Conservation (phyloP, 108 stramenopile genomes). For the Fistulifera solaris region DNA sequence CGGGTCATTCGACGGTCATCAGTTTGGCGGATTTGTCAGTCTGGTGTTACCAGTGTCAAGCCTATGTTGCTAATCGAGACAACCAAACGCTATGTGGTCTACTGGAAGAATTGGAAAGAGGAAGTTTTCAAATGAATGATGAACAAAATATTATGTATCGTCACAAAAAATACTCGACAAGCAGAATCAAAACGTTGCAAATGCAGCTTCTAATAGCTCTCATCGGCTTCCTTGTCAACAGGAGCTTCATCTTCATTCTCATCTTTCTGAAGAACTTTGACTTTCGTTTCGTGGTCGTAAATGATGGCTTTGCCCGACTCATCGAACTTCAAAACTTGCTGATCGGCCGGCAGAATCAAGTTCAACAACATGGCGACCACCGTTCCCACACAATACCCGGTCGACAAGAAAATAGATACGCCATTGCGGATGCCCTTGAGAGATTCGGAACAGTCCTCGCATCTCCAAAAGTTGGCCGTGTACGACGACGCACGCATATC, state of each 20-base stretch:
- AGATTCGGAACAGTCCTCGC: conserved; percentile 36
- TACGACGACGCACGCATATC: conserved; percentile 48
- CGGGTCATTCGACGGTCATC: conserved; percentile 49
- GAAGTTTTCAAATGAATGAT: conserved; percentile 30
- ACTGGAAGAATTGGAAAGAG: conserved; percentile 30
- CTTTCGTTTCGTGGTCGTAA: background rate
- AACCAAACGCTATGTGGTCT: conserved; percentile 24
- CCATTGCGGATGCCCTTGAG: conserved; percentile 61
- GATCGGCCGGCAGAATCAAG: conserved; percentile 40
- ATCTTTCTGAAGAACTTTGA: background rate
- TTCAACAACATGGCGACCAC: conserved; percentile 51
- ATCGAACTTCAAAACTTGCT: conserved; percentile 14
- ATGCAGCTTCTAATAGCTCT: background rate
- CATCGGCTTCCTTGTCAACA: conserved; percentile 1
- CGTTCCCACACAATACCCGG: conserved; percentile 59
- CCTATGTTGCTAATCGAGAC: conserved; percentile 27
- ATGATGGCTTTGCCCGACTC: conserved; percentile 5
- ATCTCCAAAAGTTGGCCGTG: conserved; percentile 55
- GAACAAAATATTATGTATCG: too few relatives aligned
- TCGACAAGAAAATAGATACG: conserved; percentile 52
- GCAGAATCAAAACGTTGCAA: too few relatives aligned
- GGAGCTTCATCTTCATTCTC: conserved; percentile 14
- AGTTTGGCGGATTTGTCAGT: conserved; percentile 68
- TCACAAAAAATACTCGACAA: too few relatives aligned
- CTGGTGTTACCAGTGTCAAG: conserved; percentile 66